Base-by-base conservation (phyloP, 441 rosid genomes). In the Manihot esculenta region DNA sequence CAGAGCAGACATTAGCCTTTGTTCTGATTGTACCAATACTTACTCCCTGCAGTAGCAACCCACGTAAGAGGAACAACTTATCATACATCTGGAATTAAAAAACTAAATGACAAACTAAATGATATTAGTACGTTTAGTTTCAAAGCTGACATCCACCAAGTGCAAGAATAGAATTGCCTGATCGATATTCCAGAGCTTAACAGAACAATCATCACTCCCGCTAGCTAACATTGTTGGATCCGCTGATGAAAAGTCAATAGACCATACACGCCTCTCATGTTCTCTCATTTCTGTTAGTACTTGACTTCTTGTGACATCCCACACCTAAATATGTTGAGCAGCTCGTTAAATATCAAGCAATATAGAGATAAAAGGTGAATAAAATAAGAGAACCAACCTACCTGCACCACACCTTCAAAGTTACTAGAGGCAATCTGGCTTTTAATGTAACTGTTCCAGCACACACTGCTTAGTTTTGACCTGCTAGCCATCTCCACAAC, bases 181-280 rank as follows among this genome's bases (percentile, higher is more conserved):
- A 92, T 92, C 92, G 93, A 95, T 91, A 82, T 88, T 90, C 99
- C 99, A 95, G 67, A 93, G 94, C 92, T 93, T 95, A 57, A 95
- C 87, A 33, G 94, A 89, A 73, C 93, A 84, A 77, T 95, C 98
- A 65, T 95, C 98, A 23, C 99, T 91, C 78, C 98, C 98, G 17
- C 97, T 93, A n/a, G 97, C 96, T 76, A 95, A 73, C 79, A 89
- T 70, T 18, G 89, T 95, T 20, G 97, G 99, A 75, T 91, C 94
- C 76, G 91, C 94, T 69, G 89, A 78, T 53, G 99, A 88, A 66
- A 88, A 86, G 78, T 93, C 97, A 1, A 95, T 77, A 58, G 99
- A 93, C 99, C 99, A 93, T 27, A 91, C 93, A 0, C 98, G 87
- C 84, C 84, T 89, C 82, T 83, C 95, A 57, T 95, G 99, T 83